Percentiles rank a stretch among this genome's conserved stretches.
phyloP scores from a whole-genome alignment of 768 basidiomycete genomes.

The Podaxis sp. region DNA sequence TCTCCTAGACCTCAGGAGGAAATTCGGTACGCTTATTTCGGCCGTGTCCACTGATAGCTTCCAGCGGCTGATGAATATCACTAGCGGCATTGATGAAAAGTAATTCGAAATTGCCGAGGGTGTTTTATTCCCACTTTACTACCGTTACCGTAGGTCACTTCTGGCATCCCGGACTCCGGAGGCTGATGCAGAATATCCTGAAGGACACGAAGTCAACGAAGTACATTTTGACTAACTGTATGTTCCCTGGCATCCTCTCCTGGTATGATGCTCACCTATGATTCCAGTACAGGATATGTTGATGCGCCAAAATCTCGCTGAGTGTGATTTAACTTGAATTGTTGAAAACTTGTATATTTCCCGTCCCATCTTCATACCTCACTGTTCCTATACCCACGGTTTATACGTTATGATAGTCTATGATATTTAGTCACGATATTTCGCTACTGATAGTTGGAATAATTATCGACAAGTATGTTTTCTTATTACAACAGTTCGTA shows the following conservation, averaged over 20 bases:
- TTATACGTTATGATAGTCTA: neutral
- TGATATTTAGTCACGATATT: no score
- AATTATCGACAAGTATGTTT: neutral
- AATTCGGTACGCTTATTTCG: slow-evolving; percentile 37
- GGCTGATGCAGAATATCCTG: slow-evolving; percentile 12
- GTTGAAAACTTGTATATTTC: slow-evolving; percentile 5
- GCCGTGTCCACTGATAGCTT: neutral
- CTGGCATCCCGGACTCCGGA: neutral
- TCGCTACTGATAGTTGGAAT: no score
- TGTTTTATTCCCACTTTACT: slow-evolving; percentile 67
- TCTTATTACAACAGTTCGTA: neutral
- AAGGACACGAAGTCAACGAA: slow-evolving; percentile 60
- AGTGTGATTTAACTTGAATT: slow-evolving; percentile 35
- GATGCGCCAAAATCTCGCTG: slow-evolving; percentile 41
- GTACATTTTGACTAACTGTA: slow-evolving; percentile 47
- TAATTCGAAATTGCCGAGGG: slow-evolving; percentile 40
- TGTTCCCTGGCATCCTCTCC: slow-evolving; percentile 16
- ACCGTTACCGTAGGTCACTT: slow-evolving; percentile 54
- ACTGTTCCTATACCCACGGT: neutral
- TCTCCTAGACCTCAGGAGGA: slow-evolving; percentile 27
- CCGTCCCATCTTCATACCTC: neutral
- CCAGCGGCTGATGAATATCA: neutral
- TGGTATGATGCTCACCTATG: slow-evolving; percentile 2
- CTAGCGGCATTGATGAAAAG: slow-evolving; percentile 42
- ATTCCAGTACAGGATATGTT: slow-evolving; percentile 43